These are phyloP conservation scores for Trichoderma sp. DNA, from an alignment of 2,329 filamentous ascomycete species.

Conservation along the genomic window DNA sequence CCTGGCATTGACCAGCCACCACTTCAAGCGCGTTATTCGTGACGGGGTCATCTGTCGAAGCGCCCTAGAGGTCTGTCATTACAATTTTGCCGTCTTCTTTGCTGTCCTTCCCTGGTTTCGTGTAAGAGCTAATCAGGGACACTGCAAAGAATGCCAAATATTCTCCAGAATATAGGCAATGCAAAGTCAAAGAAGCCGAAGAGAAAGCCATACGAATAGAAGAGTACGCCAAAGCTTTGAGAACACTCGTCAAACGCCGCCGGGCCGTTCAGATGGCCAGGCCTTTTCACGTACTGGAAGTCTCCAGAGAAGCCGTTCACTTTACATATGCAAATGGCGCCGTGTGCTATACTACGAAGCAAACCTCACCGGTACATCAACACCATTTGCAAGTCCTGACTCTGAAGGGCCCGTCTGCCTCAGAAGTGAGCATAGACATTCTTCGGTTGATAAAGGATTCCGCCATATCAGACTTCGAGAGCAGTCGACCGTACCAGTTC, in stretches of 20 bases:
- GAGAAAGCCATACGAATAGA: background rate
- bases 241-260: conserved; percentile 62
- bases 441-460: conserved; percentile 39
- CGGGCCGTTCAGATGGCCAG: conserved; percentile 61
- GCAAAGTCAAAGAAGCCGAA: background rate
- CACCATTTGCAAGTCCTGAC: conserved; percentile 59
- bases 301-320: conserved; percentile 61
- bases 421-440: conserved; percentile 61
- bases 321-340: conserved; percentile 66
- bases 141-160: conserved; percentile 31
- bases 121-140: background rate
- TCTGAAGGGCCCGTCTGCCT: conserved; percentile 51
- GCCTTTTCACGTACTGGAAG: conserved; percentile 60
- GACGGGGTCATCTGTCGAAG: conserved; percentile 60
- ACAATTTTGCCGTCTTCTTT: background rate
- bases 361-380: conserved; percentile 36
- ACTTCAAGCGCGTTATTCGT: conserved; percentile 53
- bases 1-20: conserved; percentile 55
- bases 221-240: conserved; percentile 43
- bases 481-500: conserved; percentile 49
- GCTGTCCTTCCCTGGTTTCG: background rate
- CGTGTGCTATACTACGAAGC: conserved; percentile 62
- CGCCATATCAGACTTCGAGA: conserved; percentile 42
- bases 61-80: conserved; percentile 56
- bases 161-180: conserved; percentile 34